Base-by-base conservation (phyloP, 2,329 filamentous ascomycete genomes). In the Colletotrichum siamense region DNA sequence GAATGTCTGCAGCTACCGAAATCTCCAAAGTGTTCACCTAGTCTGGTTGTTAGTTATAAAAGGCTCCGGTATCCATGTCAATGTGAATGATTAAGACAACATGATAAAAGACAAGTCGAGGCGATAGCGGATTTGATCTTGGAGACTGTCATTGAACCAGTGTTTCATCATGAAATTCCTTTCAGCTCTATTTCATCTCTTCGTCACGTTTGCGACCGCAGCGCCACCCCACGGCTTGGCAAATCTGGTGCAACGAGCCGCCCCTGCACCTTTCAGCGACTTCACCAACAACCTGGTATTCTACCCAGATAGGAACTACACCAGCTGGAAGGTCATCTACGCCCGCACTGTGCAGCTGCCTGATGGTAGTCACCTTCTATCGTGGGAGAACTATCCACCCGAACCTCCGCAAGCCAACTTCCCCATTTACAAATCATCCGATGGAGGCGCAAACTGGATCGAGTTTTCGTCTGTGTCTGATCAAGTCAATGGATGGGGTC, bases 381-480 rank as follows among this genome's bases (percentile, higher is more conserved):
- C 89, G 1, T 90, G 89, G 88, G 89, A 90, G 79, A 90, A 90
- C 83, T 90, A 91, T 82, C 87, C 87, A 30, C 88, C 88, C 10
- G 87, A 92, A 79, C 90, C 89, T 22, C 91, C 90, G 1, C 80
- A 84, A 1, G 89, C 90, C 16, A 86, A 85, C 82, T 92, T 91
- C 80, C 91, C 89, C 73, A 88, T 91, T 79, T 89, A 86, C 80
- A 82, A 85, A 76, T 91, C 88, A 59, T 83, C 79, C 16, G 90
- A 92, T 79, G 83, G 86, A 55, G 91, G 91, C 18, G 80, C 85
- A 66, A 91, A 89, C 3, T 95, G 93, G 93, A 86, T 86, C 18
- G 89, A 93, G 81, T 86, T 94, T 65, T 91, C 92, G 4, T 87
- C 87, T 18, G 90, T 95, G 12, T 85, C 90, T 12, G 94, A 95